Conservation (phyloP, 805 yeast species). For the Kluyveromyces wickerhamii region DNA sequence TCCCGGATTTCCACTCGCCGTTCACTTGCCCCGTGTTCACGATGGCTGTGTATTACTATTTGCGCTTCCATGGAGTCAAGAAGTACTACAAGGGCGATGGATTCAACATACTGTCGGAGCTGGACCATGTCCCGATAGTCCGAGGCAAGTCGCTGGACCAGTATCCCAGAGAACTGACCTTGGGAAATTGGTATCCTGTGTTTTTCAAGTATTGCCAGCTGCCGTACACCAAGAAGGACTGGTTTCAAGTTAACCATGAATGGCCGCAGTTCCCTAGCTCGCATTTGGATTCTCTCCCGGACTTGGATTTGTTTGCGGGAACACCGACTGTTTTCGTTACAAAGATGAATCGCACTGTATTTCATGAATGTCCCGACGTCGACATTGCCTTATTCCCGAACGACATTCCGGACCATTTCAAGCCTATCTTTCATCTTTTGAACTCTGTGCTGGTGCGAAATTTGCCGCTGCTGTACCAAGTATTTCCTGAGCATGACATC, state of each 20-base stretch:
- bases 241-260: constrained; percentile 12
- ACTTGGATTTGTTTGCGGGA: neutral
- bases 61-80: constrained; percentile 26
- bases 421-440: constrained; percentile 17
- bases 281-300: neutral
- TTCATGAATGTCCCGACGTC: constrained; percentile 1
- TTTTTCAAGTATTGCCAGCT: constrained; percentile 26
- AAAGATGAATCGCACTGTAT: constrained; percentile 1
- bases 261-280: constrained; percentile 2
- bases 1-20: constrained; percentile 13
- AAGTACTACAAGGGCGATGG: constrained; percentile 23
- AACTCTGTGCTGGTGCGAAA: constrained; percentile 18
- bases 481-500: constrained; percentile 27
- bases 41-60: constrained; percentile 22
- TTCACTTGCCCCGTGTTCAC: constrained; percentile 25
- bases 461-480: constrained; percentile 21
- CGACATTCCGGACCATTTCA: constrained; percentile 20
- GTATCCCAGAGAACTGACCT: constrained; percentile 25
- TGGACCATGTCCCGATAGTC: constrained; percentile 18
- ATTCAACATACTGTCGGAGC: constrained; percentile 5
- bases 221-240: constrained; percentile 24
- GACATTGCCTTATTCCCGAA: constrained; percentile 11
- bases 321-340: constrained; percentile 1
- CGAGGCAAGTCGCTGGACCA: constrained; percentile 22
- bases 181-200: constrained; percentile 22